These are phyloP conservation scores for Funneliformis mosseae DNA, from an alignment of 192 early-diverging fungal species.

Conservation along the genomic window DNA sequence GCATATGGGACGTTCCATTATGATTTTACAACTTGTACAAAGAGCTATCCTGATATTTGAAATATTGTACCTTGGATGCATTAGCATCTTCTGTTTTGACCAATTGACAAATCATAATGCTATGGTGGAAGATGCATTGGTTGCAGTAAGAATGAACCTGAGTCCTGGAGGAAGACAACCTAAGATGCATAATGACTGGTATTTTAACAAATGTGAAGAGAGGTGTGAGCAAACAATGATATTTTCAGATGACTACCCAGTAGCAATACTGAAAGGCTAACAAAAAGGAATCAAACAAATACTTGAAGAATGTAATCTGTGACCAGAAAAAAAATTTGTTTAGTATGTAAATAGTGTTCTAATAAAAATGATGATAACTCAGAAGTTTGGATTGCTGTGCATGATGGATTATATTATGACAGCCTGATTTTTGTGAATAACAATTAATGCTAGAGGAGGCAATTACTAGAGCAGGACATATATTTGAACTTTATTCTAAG, in stretches of 20 bases:
- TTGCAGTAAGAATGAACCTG: conserved; percentile 39
- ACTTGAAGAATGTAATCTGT: background rate
- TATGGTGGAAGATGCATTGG: conserved; percentile 35
- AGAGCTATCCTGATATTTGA: conserved; percentile 37
- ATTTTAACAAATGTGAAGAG: background rate
- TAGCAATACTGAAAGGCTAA: conserved; percentile 33
- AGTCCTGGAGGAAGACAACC: background rate
- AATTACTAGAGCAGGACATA: conserved; percentile 14
- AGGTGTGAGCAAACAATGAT: conserved; percentile 33
- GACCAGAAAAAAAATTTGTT: conserved; percentile 21
- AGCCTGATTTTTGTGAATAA: conserved; percentile 29
- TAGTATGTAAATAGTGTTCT: conserved; percentile 32
- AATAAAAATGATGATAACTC: conserved; percentile 9
- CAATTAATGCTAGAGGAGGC: conserved; percentile 20
- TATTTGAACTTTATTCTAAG: conserved; percentile 31
- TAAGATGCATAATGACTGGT: conserved; percentile 18
- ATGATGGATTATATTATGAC: background rate
- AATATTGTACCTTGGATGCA: conserved; percentile 12
- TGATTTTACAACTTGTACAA: background rate
- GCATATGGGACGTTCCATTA: too few relatives aligned
- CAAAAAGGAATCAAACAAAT: conserved; percentile 43
- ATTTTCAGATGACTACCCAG: conserved; percentile 31
- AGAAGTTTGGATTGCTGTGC: conserved; percentile 26
- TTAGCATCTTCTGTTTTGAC: conserved; percentile 39
- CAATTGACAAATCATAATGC: background rate